These are phyloP conservation scores for Termitomyces sp. DNA, from an alignment of 768 basidiomycete species.

Conservation along the genomic window DNA sequence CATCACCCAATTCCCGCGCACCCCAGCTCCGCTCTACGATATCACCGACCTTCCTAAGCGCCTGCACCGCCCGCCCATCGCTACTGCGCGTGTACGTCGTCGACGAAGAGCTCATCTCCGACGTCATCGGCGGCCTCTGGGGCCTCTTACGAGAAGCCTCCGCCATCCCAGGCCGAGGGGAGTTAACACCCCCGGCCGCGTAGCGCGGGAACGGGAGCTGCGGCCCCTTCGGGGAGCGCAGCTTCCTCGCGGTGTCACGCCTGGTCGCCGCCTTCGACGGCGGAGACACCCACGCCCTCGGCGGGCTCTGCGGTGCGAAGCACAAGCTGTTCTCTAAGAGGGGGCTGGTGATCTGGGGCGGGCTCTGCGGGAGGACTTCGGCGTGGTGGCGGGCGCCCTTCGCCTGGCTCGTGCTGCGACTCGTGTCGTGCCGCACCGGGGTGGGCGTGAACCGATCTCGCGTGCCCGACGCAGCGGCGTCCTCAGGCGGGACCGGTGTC, in stretches of 20 bases:
- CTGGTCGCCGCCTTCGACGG: neutral
- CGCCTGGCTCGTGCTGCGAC: slow-evolving; percentile 15
- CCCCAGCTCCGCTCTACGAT: slow-evolving; percentile 31
- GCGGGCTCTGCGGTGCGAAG: slow-evolving; percentile 33
- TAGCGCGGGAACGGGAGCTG: slow-evolving; percentile 3
- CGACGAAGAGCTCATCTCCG: slow-evolving; percentile 5
- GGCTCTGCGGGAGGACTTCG: slow-evolving; percentile 43
- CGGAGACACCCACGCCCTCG: neutral
- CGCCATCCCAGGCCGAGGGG: slow-evolving; percentile 6
- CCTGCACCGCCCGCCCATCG: slow-evolving; percentile 15
- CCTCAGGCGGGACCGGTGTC: slow-evolving; percentile 10
- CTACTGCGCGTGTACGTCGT: neutral
- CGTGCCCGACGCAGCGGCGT: slow-evolving; percentile 8
- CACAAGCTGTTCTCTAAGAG: slow-evolving; percentile 50
- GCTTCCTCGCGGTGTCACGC: neutral
- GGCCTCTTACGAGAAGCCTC: neutral
- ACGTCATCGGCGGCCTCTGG: slow-evolving; percentile 2
- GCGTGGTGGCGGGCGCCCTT: slow-evolving; percentile 2
- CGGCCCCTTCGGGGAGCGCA: slow-evolving; percentile 1
- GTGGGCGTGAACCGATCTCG: slow-evolving; percentile 35
- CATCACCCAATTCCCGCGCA: slow-evolving; percentile 16
- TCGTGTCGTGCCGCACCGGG: slow-evolving; percentile 26
- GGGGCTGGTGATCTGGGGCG: slow-evolving; percentile 50
- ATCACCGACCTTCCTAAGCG: slow-evolving; percentile 26
- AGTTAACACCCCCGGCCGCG: slow-evolving; percentile 5